These are phyloP conservation scores for Aspergillus ibericus DNA, from an alignment of 2,329 filamentous ascomycete genomes.

Conservation along the genomic window DNA sequence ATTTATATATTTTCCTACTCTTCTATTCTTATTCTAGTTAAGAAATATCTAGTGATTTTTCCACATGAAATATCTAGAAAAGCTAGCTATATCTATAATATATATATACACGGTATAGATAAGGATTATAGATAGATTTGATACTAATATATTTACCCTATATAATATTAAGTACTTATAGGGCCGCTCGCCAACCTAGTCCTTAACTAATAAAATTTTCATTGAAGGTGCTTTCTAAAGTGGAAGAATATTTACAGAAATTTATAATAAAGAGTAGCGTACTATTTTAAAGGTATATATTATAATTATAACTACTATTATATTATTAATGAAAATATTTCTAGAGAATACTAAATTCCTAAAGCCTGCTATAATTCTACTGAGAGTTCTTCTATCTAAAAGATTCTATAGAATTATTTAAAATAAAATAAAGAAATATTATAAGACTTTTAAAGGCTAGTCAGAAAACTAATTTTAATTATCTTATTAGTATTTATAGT, in stretches of 20 bases:
- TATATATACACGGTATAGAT: background rate
- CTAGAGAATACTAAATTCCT: background rate
- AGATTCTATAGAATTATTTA: background rate
- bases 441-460: background rate
- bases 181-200: background rate
- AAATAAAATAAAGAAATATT: background rate
- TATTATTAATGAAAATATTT: background rate
- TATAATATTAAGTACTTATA: background rate
- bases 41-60: background rate
- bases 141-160: background rate
- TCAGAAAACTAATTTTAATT: background rate
- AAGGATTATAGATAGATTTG: background rate
- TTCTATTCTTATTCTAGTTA: background rate
- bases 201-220: background rate
- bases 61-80: background rate
- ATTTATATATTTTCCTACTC: background rate
- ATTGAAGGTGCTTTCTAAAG: background rate
- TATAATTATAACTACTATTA: background rate
- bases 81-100: background rate
- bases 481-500: background rate
- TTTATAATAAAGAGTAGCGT: background rate
- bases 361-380: background rate
- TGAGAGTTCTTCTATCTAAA: background rate
- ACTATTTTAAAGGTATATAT: background rate
- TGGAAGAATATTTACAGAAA: background rate